Evolutionary conservation across 2,329 filamentous ascomycete species (phyloP), one percentile per base, ranked within the genome.

Genomic region (Geoglossum cookeanum): DNA sequence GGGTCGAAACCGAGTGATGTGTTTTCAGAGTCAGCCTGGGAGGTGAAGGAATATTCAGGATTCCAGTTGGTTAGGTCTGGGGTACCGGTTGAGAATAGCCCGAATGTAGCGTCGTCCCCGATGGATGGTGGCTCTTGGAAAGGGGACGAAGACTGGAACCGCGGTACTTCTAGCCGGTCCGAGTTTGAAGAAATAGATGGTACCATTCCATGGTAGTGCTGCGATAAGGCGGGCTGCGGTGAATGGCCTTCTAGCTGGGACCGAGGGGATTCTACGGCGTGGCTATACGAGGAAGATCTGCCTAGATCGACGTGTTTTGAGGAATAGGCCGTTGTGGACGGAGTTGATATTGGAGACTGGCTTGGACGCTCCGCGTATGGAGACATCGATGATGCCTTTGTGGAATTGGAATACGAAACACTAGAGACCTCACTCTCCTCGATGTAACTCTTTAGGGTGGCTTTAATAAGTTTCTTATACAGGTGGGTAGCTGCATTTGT

Each of bases 371-470:
- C 57, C 68, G 15, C 5, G 30, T 65, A 57, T 69, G 72, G 71
- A 3, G 72, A 71, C 55, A 64, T 59, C 1, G 63, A 60, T n/a
- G 61, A 57, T 29, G 48, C 13, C 42, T 49, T 69, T 44, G 75
- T 73, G 4, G 74, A 74, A 1, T 73, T 72, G 9, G 74, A 74
- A 4, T 66, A 65, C 29, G 73, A 72, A 1, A 72, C 65, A n/a
- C 75, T 73, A 17, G 71, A 71, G 30, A 76, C 68, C 58, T 76
- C 74, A 42, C 73, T 72, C 54, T 75, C 72, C 61, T 74, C 78
- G 60, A 90, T 84, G 69, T 94, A 98, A 63, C 88, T 89, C 67
- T 87, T 89, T 64, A 97, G 74, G 64, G 90, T 94, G 11, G 90
- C 89, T 58, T 79, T 80, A 53, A 91, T 84, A 55, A 98, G 80